These are phyloP conservation scores for Stropharia rugosoannulata DNA, from an alignment of 768 basidiomycete genomes.

Conservation along the genomic window DNA sequence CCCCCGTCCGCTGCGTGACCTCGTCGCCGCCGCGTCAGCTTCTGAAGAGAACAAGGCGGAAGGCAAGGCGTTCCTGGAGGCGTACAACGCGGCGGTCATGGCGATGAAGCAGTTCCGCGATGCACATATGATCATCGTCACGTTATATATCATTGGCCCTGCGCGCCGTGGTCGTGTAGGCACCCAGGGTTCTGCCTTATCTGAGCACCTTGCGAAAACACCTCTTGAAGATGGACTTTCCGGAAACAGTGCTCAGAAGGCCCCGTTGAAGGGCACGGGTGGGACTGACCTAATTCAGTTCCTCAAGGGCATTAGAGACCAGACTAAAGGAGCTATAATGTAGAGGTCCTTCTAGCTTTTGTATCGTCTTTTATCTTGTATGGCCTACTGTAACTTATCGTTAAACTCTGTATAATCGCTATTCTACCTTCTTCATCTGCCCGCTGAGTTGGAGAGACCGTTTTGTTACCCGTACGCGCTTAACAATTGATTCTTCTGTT, in stretches of 20 bases:
- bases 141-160: conserved; percentile 75
- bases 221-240: conserved; percentile 8
- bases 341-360: neutral
- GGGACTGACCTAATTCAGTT: conserved; percentile 79
- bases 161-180: conserved; percentile 36
- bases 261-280: conserved; percentile 63
- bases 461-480: too few relatives aligned
- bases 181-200: conserved; percentile 9
- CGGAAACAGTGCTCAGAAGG: conserved; percentile 20
- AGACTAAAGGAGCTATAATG: conserved; percentile 41
- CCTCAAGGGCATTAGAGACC: conserved; percentile 68
- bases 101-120: conserved; percentile 76
- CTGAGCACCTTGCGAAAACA: neutral
- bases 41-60: conserved; percentile 3
- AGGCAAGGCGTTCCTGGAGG: conserved; percentile 32
- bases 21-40: conserved; percentile 36
- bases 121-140: conserved; percentile 73
- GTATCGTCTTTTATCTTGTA: neutral
- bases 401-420: too few relatives aligned
- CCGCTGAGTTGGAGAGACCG: too few relatives aligned
- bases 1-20: conserved; percentile 57
- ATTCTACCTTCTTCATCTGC: too few relatives aligned
- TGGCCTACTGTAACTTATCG: too few relatives aligned
- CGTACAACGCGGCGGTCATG: conserved; percentile 65
- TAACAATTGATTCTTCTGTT: too few relatives aligned